Conservation (phyloP, 2,329 filamentous ascomycete species). For the Neonectria hederae region DNA sequence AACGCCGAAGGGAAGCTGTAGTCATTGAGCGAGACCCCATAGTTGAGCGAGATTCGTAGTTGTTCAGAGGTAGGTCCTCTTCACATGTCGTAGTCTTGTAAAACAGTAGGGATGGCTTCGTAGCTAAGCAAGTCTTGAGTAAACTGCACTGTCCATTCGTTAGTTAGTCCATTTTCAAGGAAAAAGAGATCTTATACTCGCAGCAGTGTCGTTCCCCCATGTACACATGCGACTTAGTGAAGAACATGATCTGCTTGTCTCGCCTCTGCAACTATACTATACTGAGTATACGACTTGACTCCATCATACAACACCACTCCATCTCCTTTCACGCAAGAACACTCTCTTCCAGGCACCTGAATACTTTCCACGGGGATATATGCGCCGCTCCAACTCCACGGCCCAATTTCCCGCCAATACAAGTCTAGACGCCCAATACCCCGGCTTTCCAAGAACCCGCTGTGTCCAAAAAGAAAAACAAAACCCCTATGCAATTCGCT, state of each 20-base stretch:
- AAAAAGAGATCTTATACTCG: background rate
- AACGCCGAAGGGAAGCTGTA: background rate
- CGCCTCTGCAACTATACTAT: background rate
- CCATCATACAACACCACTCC: background rate
- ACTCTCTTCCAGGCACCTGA: background rate
- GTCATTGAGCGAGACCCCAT: background rate
- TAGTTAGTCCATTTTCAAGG: background rate
- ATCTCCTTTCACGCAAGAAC: background rate
- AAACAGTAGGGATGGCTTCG: background rate
- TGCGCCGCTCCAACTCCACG: background rate
- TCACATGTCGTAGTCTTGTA: background rate
- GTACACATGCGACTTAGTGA: background rate
- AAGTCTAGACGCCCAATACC: slow-evolving; percentile 19
- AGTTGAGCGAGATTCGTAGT: background rate
- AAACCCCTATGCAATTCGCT: background rate
- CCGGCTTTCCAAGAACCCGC: slow-evolving; percentile 3
- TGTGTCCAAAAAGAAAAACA: slow-evolving; percentile 14
- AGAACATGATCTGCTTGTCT: background rate
- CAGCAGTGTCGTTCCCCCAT: background rate
- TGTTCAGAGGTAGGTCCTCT: background rate
- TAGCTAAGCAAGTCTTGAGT: background rate
- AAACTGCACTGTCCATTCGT: background rate
- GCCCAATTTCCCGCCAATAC: slow-evolving; percentile 3
- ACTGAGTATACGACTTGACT: background rate
- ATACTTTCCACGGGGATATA: background rate